phyloP scores from a whole-genome alignment of 2,329 filamentous ascomycete genomes.

The Aspergillus sp. region DNA sequence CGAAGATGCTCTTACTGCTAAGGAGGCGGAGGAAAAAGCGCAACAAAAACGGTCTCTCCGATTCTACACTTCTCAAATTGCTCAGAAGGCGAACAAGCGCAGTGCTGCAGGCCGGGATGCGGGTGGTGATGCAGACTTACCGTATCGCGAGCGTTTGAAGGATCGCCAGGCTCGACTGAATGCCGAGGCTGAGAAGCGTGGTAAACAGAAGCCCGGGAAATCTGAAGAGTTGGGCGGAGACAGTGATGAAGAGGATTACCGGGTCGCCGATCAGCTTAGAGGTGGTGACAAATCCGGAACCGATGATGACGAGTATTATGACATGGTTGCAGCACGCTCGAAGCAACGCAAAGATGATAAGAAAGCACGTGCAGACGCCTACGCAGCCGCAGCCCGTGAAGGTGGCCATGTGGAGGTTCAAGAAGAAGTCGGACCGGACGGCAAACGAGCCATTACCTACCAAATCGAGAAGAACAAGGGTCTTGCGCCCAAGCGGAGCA shows the following conservation, averaged over 20 bases:
- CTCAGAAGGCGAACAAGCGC: constrained; percentile 85
- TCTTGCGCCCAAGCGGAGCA: constrained; percentile 80
- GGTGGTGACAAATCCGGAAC: constrained; percentile 32
- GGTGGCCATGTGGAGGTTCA: constrained; percentile 60
- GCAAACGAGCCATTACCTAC: constrained; percentile 89
- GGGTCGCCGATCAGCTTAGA: constrained; percentile 48
- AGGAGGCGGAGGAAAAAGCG: constrained; percentile 80
- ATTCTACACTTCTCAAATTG: constrained; percentile 97
- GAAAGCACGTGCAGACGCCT: constrained; percentile 60
- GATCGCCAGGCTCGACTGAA: constrained; percentile 84
- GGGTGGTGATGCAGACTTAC: constrained; percentile 56
- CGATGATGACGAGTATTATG: constrained; percentile 66
- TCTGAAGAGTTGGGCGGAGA: constrained; percentile 67
- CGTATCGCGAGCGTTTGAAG: constrained; percentile 79
- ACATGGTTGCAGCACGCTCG: constrained; percentile 66
- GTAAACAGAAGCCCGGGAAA: constrained; percentile 57
- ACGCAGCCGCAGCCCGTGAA: constrained; percentile 50
- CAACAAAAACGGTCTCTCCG: constrained; percentile 85
- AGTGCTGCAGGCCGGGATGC: constrained; percentile 60
- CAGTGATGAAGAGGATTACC: constrained; percentile 60
- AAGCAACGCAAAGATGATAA: constrained; percentile 64
- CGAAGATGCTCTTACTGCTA: constrained; percentile 71
- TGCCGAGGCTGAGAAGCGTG: constrained; percentile 80
- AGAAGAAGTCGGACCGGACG: constrained; percentile 70
- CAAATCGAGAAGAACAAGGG: constrained; percentile 98